Percentiles rank a stretch among this genome's conserved stretches.
Conservation (phyloP, 2,329 filamentous ascomycete genomes). For the Colletotrichum neosansevieriae region DNA sequence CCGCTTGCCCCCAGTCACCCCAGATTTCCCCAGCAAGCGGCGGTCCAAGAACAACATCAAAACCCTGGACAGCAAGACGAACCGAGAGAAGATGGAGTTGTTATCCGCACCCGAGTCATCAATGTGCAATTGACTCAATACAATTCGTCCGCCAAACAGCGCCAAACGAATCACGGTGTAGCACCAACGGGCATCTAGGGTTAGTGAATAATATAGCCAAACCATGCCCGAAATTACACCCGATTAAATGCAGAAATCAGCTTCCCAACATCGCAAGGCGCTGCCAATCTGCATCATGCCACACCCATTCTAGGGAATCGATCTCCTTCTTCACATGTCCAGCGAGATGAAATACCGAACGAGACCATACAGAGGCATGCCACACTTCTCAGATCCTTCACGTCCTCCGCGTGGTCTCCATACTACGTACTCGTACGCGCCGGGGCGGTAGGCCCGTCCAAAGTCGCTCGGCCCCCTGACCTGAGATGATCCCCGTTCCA, state of each 20-base stretch:
- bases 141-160: background rate
- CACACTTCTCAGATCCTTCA: constrained; percentile 14
- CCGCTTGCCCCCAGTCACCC: constrained; percentile 25
- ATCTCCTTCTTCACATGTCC: constrained; percentile 34
- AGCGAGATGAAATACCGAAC: constrained; percentile 16
- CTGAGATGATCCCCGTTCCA: constrained; percentile 23
- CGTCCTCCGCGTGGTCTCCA: background rate
- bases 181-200: background rate
- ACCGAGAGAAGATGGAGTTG: background rate
- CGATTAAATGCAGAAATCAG: background rate
- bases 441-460: background rate
- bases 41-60: background rate
- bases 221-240: constrained; percentile 15
- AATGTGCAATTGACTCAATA: background rate
- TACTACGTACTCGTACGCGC: constrained; percentile 1
- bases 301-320: constrained; percentile 18
- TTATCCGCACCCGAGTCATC: background rate
- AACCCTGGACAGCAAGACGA: background rate
- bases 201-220: background rate
- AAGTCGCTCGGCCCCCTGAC: background rate
- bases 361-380: background rate
- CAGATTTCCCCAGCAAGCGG: constrained; percentile 17
- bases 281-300: constrained; percentile 17
- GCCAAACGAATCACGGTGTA: constrained; percentile 1
- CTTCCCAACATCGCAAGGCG: constrained; percentile 22